Percentiles rank a stretch among this genome's conserved stretches.
These are phyloP conservation scores for Gynochthodes officinalis DNA, from an alignment of 257 asterid genomes.

Conservation along the genomic window DNA sequence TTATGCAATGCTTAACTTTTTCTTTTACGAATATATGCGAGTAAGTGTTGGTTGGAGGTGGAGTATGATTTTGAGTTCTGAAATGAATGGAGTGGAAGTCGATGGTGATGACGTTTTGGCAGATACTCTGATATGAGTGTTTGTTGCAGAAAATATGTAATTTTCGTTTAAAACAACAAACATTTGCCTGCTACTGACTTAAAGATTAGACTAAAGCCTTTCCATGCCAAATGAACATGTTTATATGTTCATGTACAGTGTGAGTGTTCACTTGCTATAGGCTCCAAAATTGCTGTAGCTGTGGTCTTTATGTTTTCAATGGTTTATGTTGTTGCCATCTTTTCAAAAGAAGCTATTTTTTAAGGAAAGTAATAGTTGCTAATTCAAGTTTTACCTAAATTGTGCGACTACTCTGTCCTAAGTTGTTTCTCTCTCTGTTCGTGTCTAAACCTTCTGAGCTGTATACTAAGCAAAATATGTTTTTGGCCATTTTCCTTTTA, in stretches of 20 bases:
- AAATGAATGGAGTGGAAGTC: constrained; percentile 23
- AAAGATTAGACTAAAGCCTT: background rate
- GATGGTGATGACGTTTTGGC: constrained; percentile 10
- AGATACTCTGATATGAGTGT: constrained; percentile 8
- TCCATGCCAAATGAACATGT: background rate
- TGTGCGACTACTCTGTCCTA: too few species aligned
- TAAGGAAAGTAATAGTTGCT: background rate
- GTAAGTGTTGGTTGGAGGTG: constrained; percentile 34
- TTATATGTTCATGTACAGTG: background rate
- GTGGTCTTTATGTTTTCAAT: background rate
- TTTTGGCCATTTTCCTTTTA: background rate
- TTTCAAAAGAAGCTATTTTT: background rate
- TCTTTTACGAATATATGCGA: constrained; percentile 25
- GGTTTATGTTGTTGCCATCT: background rate
- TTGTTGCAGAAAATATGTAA: constrained; percentile 10
- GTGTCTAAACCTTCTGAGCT: background rate
- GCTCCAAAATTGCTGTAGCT: background rate
- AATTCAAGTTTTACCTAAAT: background rate
- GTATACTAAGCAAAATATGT: background rate
- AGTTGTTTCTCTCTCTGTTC: background rate
- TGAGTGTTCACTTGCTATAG: background rate
- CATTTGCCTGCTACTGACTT: background rate
- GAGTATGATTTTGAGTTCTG: constrained; percentile 29
- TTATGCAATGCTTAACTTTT: constrained; percentile 35
- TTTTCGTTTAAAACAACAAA: background rate